A percentile compares a stretch with the other conserved stretches of the same genome.
Evolutionary conservation across 192 early-diverging fungal species (phyloP).

Genomic region (Thoreauomyces humboldtii): DNA sequence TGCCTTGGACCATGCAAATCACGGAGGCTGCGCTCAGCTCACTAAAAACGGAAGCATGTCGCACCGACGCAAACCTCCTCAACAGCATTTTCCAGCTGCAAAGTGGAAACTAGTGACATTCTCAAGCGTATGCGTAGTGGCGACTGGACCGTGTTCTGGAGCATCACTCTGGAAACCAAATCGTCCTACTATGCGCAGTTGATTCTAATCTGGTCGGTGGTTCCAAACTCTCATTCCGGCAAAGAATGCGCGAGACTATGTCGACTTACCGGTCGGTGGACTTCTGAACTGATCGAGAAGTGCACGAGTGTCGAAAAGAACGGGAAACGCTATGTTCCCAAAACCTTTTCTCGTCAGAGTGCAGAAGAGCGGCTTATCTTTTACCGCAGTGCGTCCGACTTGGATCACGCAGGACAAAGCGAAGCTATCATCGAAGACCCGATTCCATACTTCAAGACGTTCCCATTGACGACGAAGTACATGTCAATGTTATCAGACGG

Average conservation of each 20-base stretch:
- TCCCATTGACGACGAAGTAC: background rate
- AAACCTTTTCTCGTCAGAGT: background rate
- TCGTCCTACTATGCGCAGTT: background rate
- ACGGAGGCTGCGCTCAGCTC: too few relatives aligned
- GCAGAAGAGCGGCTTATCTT: background rate
- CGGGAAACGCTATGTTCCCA: background rate
- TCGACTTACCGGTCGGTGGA: background rate
- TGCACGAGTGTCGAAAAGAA: background rate
- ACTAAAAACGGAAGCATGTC: too few relatives aligned
- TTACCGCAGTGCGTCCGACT: background rate
- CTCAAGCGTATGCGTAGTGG: background rate
- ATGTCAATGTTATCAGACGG: background rate
- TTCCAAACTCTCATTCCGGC: background rate
- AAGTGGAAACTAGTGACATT: background rate
- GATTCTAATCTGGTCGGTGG: background rate
- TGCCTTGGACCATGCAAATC: too few relatives aligned
- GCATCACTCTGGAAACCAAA: background rate
- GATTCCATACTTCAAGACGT: background rate
- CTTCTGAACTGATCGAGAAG: background rate
- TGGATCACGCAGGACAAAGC: too few relatives aligned
- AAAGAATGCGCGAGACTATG: background rate
- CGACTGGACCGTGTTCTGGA: slow-evolving; percentile 1
- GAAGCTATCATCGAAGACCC: background rate
- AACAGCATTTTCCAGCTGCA: too few relatives aligned
- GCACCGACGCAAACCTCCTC: too few relatives aligned